Evolutionary conservation across 2,329 filamentous ascomycete genomes (phyloP).

Genomic region (Xylariaceae sp.): DNA sequence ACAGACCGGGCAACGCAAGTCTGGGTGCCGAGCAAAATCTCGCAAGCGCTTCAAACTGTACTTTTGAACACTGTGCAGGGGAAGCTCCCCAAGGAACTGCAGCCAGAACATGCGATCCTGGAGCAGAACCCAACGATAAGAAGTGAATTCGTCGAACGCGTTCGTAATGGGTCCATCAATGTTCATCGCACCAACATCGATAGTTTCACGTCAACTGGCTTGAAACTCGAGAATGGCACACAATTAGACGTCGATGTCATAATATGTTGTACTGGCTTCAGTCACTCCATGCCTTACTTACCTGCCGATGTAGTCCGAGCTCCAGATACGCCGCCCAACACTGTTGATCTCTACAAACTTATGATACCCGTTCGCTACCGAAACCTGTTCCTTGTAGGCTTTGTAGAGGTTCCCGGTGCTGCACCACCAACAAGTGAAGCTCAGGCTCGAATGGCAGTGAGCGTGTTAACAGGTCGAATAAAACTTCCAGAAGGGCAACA

Average conservation of each 20-base stretch:
- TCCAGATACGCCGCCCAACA: conserved; percentile 19
- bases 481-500: conserved; percentile 24
- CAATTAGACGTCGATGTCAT: conserved; percentile 24
- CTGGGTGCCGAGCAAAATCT: conserved; percentile 27
- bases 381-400: conserved; percentile 36
- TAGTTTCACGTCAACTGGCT: conserved; percentile 27
- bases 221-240: conserved; percentile 30
- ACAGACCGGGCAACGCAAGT: conserved; percentile 30
- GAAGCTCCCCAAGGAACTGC: conserved; percentile 30
- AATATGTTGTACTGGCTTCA: conserved; percentile 14
- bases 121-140: conserved; percentile 35
- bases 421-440: conserved; percentile 33
- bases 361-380: conserved; percentile 29
- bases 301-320: conserved; percentile 24
- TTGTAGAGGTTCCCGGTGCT: conserved; percentile 32
- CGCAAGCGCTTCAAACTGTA: conserved; percentile 31
- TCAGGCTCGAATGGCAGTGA: conserved; percentile 34
- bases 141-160: conserved; percentile 34
- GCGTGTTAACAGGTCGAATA: conserved; percentile 27
- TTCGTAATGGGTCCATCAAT: conserved; percentile 31
- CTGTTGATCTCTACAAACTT: conserved; percentile 34
- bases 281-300: conserved; percentile 25
- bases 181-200: conserved; percentile 33
- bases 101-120: conserved; percentile 34
- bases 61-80: conserved; percentile 32